Evolutionary conservation across 257 asterid genomes (phyloP).

Genomic region (Forsythia viridissima): DNA sequence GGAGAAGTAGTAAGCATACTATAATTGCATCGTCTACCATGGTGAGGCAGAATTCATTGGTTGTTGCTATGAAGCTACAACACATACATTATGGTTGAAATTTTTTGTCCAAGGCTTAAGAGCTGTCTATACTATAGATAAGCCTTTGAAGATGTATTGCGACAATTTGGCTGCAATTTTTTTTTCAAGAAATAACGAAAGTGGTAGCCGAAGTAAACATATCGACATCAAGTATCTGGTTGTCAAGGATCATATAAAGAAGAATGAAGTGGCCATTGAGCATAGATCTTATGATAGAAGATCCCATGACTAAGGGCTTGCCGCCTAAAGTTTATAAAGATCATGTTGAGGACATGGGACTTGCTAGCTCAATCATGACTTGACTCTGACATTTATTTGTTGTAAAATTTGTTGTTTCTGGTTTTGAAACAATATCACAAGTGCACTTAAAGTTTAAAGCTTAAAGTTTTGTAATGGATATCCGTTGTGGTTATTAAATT

Average conservation of each 20-base stretch:
- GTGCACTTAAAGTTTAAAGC: too few species aligned
- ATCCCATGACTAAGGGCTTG: too few species aligned
- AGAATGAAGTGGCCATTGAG: not conserved
- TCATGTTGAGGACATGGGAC: too few species aligned
- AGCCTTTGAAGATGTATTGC: not conserved
- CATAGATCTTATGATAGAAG: not conserved
- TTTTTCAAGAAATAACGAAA: not conserved
- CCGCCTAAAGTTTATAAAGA: too few species aligned
- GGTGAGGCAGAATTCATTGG: not conserved
- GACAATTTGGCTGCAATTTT: not conserved
- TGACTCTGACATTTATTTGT: too few species aligned
- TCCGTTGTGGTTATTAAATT: too few species aligned
- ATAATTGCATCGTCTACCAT: not conserved
- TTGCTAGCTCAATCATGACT: too few species aligned
- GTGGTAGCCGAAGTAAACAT: not conserved
- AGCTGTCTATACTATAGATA: too few species aligned
- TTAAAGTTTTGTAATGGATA: too few species aligned
- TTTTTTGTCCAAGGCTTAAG: not conserved
- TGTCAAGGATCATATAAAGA: not conserved
- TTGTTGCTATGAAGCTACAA: not conserved
- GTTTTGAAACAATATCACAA: too few species aligned
- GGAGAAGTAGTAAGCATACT: not conserved
- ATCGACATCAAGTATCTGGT: not conserved
- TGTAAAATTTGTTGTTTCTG: too few species aligned
- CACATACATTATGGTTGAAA: not conserved